Evolutionary conservation across 148 eudicot species (phyloP).

Genomic region (Rhododendron griersonianum): DNA sequence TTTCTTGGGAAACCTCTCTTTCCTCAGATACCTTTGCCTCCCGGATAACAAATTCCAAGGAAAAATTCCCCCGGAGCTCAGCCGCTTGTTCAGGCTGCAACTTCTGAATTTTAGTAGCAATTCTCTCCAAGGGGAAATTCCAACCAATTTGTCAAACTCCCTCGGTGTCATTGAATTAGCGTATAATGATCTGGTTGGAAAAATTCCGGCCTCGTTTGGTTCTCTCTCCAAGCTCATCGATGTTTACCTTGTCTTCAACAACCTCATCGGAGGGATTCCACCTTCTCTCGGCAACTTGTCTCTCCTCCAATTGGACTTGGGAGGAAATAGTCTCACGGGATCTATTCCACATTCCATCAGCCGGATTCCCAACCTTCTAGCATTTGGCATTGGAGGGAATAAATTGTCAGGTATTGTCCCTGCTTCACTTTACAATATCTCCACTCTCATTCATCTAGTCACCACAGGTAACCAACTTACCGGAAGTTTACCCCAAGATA

Average conservation of each 20-base stretch:
- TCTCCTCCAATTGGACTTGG: neutral
- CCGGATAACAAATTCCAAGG: neutral
- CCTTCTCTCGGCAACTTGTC: too few relatives aligned
- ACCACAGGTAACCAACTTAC: too few relatives aligned
- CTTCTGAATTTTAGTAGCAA: too few relatives aligned
- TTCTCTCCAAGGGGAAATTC: too few relatives aligned
- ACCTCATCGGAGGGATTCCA: too few relatives aligned
- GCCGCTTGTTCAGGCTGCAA: neutral
- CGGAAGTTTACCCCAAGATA: neutral
- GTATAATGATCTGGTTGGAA: too few relatives aligned
- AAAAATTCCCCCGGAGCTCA: neutral
- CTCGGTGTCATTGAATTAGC: too few relatives aligned
- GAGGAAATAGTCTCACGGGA: neutral
- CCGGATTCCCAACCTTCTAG: neutral
- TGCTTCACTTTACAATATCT: neutral
- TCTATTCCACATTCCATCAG: neutral
- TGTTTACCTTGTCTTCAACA: too few relatives aligned
- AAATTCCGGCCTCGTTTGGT: too few relatives aligned
- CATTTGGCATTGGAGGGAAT: neutral
- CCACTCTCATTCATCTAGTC: too few relatives aligned
- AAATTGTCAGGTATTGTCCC: neutral
- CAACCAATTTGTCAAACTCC: too few relatives aligned
- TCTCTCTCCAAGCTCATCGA: too few relatives aligned
- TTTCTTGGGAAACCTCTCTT: neutral
- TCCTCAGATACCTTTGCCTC: neutral